Conservation (phyloP, 139 green algal genomes). For the Chlamydomonas sphaeroides region DNA sequence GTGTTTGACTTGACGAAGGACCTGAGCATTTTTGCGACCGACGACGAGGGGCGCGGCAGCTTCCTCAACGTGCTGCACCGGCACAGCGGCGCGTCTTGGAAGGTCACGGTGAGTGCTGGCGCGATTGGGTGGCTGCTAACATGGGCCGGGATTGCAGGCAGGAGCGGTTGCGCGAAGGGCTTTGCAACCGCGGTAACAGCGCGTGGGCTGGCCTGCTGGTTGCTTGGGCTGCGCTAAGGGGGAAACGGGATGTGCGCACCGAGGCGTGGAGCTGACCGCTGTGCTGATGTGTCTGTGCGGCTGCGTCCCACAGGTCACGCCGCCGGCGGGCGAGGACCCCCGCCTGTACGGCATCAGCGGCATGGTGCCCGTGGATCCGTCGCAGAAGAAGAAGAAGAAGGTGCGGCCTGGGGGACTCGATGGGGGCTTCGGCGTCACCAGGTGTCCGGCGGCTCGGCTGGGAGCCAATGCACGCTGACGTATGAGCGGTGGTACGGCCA, state of each 20-base stretch:
- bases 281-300: too few relatives aligned
- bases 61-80: conserved; percentile 13
- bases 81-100: conserved; percentile 13
- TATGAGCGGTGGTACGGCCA: neutral
- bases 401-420: too few relatives aligned
- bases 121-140: too few relatives aligned
- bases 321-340: neutral
- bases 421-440: neutral
- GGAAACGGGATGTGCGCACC: too few relatives aligned
- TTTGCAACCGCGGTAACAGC: too few relatives aligned
- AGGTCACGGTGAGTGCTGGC: too few relatives aligned
- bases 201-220: too few relatives aligned
- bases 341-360: conserved; percentile 28
- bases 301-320: neutral
- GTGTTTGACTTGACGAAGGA: conserved; percentile 29
- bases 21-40: conserved; percentile 28
- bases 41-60: conserved; percentile 29
- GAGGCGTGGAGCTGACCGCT: too few relatives aligned
- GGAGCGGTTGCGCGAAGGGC: too few relatives aligned
- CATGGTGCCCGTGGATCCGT: conserved; percentile 18
- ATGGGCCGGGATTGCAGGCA: too few relatives aligned
- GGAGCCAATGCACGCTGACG: neutral
- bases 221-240: too few relatives aligned
- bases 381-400: neutral
- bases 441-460: neutral